Base-by-base conservation (phyloP, 2,329 filamentous ascomycete genomes). In the Fusarium aywerte region DNA sequence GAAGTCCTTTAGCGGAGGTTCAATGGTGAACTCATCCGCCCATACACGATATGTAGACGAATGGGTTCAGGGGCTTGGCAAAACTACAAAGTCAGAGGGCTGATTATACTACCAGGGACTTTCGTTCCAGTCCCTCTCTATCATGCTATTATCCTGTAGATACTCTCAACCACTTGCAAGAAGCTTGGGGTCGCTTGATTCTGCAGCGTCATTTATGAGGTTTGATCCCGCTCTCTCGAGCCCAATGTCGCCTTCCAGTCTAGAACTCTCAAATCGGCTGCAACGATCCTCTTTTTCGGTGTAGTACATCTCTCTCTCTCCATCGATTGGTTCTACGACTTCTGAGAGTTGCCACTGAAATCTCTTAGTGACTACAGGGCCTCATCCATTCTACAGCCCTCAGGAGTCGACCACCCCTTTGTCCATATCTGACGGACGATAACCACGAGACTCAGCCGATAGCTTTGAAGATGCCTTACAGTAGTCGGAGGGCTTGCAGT, bases 401-500 rank as follows among this genome's bases (percentile, higher is more conserved):
- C 11, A 12, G n/a, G 25, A 7, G 11, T 20, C 6, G 12, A n/a
- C 13, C 15, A 4, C 11, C 40, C 4, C 11, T 7, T 15, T 18
- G 16, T n/a, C 16, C 12, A 43, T 7, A 20, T 29, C 16, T 12
- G 6, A 6, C n/a, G 9, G 16, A 29, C 16, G 4, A 43, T 10
- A 27, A 16, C 12, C n/a, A 20, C 16, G 12, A 15, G 13, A 18
- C 4, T 6, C 45, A 4, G 10, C 13, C 8, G 7, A 20, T 6
- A 18, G 9, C 11, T 20, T 25, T 8, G 6, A 8, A 5, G 8
- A 5, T 15, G 9, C 5, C 2, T 20, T 7, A 3, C 9, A 13
- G 2, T 2, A 8, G 9, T 3, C 1, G 5, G 4, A 3, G 8
- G 21, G 10, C 6, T 12, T 10, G 11, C 6, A 2, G 12, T 13